These are phyloP conservation scores for Vitis rotundifolia DNA, from an alignment of 164 flowering plant species.

Conservation along the genomic window DNA sequence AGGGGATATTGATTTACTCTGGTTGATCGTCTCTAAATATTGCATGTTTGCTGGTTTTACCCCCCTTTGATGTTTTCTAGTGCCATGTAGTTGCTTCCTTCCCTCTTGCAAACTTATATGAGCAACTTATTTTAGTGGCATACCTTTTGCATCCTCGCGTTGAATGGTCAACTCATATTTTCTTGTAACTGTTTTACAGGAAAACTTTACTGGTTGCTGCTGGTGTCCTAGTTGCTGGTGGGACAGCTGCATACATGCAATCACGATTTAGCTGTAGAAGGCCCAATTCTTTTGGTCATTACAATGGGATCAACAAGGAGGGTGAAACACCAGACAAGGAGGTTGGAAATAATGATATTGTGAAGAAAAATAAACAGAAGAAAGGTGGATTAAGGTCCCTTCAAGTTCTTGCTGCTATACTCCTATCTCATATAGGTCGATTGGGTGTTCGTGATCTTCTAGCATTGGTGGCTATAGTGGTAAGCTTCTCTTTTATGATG, in stretches of 20 bases:
- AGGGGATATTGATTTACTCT: too few species aligned
- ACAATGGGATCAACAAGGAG: conserved; percentile 36
- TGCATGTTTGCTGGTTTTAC: background rate
- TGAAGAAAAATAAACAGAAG: conserved; percentile 43
- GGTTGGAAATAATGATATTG: conserved; percentile 23
- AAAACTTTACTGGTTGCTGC: conserved; percentile 75
- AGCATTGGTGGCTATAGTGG: conserved; percentile 72
- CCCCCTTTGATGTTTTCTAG: too few species aligned
- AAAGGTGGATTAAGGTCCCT: conserved; percentile 78
- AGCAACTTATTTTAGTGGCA: background rate
- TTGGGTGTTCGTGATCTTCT: conserved; percentile 71
- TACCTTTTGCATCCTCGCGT: background rate
- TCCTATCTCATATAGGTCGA: conserved; percentile 80
- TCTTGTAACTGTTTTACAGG: conserved; percentile 44
- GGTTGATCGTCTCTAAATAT: background rate
- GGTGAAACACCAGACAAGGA: conserved; percentile 26
- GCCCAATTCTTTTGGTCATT: conserved; percentile 33
- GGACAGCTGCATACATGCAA: conserved; percentile 78
- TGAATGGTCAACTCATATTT: background rate
- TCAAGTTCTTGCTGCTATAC: conserved; percentile 71
- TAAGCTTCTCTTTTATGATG: conserved; percentile 29
- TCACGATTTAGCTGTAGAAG: conserved; percentile 44
- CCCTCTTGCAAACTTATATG: background rate
- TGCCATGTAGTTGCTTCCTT: too few species aligned
- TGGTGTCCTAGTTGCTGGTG: conserved; percentile 80